phyloP scores from a whole-genome alignment of 495 filamentous ascomycete genomes.

The Barbatosphaeria neglecta region DNA sequence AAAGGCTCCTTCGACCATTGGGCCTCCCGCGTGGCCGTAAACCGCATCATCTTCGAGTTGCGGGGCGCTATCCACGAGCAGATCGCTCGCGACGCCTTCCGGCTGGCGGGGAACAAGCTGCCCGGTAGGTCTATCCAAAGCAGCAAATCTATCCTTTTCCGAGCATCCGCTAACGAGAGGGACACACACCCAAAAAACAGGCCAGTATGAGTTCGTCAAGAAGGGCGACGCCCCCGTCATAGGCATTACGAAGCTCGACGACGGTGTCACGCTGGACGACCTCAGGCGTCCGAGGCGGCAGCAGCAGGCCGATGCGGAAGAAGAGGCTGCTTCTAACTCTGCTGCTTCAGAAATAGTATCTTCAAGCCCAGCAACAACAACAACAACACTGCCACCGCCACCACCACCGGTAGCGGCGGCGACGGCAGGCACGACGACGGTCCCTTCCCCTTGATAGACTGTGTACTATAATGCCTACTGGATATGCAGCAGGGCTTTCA shows the following conservation, averaged over 20 bases:
- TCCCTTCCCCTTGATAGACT: not conserved
- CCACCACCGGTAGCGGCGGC: too few species aligned
- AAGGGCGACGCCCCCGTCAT: conserved; percentile 87
- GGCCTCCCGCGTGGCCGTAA: conserved; percentile 78
- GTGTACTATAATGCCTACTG: too few species aligned
- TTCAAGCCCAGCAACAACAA: too few species aligned
- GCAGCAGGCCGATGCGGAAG: too few species aligned
- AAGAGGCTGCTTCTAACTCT: too few species aligned
- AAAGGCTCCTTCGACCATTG: conserved; percentile 97
- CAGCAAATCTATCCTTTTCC: not conserved
- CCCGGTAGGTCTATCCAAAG: conserved; percentile 51
- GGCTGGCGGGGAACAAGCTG: conserved; percentile 88
- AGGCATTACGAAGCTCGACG: conserved; percentile 79
- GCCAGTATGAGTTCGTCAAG: conserved; percentile 84
- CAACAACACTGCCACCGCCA: too few species aligned
- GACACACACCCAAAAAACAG: too few species aligned
- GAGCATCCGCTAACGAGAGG: conserved; percentile 13
- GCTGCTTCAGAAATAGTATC: too few species aligned
- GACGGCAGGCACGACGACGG: too few species aligned
- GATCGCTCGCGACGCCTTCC: conserved; percentile 84
- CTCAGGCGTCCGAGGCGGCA: conserved; percentile 65
- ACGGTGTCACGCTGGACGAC: conserved; percentile 68
- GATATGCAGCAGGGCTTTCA: too few species aligned
- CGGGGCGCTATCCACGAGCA: conserved; percentile 89
- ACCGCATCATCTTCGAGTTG: conserved; percentile 82